Percentiles rank a stretch among this genome's conserved stretches.
Evolutionary conservation across 208 protist genomes (phyloP).

Genomic region (Trypanosoma conorhini): DNA sequence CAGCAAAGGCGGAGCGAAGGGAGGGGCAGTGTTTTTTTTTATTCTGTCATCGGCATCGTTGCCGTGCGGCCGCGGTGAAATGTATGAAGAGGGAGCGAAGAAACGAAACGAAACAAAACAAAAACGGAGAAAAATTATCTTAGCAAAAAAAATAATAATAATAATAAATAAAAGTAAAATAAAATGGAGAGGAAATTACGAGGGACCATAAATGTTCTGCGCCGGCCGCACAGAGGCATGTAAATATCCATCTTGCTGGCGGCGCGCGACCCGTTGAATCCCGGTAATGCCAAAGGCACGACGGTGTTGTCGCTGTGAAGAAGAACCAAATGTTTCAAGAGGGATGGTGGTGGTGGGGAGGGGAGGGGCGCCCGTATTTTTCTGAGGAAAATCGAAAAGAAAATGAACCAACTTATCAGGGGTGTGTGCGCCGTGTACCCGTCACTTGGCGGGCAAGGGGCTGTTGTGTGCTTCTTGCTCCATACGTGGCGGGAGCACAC

Average conservation of each 20-base stretch:
- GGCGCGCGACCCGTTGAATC: not conserved
- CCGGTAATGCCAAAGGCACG: not conserved
- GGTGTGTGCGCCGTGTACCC: not conserved
- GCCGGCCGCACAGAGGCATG: not conserved
- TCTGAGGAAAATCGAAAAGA: not conserved
- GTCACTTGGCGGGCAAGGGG: not conserved
- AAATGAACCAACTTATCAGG: not conserved
- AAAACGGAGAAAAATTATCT: too few relatives aligned
- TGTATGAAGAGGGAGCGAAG: too few relatives aligned
- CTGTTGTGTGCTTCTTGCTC: not conserved
- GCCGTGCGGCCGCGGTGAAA: too few relatives aligned
- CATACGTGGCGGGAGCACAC: not conserved
- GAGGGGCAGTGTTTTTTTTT: too few relatives aligned
- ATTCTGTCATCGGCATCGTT: too few relatives aligned
- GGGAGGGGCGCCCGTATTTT: not conserved
- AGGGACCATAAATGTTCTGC: too few relatives aligned
- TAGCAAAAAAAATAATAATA: too few relatives aligned
- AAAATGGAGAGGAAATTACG: too few relatives aligned
- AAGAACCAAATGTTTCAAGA: not conserved
- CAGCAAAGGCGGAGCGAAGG: too few relatives aligned
- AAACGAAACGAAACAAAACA: too few relatives aligned
- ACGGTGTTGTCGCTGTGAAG: not conserved
- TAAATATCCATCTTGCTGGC: not conserved
- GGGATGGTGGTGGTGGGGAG: not conserved
- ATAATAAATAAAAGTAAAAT: too few relatives aligned